phyloP scores from a whole-genome alignment of 2,329 filamentous ascomycete species.

The Cadophora gregata region DNA sequence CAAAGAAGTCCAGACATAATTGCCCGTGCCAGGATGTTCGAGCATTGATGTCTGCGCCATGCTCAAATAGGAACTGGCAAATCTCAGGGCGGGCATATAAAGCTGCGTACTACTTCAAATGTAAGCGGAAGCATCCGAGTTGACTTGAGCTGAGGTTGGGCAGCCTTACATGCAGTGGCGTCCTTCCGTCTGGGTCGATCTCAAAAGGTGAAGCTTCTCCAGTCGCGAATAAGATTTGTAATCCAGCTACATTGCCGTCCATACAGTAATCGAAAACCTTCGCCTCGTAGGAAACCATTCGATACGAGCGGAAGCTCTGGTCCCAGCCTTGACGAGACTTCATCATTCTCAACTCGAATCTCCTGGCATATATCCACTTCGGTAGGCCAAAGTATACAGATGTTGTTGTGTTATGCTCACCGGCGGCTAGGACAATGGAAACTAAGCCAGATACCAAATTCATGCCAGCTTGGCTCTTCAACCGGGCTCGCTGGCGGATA shows the following conservation, averaged over 20 bases:
- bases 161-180: background rate
- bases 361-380: conserved; percentile 20
- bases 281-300: conserved; percentile 17
- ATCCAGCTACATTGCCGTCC: conserved; percentile 15
- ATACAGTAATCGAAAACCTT: conserved; percentile 18
- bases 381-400: conserved; percentile 16
- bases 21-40: background rate
- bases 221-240: background rate
- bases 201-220: conserved; percentile 2
- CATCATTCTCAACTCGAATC: conserved; percentile 18
- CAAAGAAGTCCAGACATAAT: background rate
- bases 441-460: background rate
- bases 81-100: background rate
- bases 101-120: background rate
- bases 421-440: background rate
- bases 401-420: background rate
- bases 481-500: background rate
- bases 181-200: background rate
- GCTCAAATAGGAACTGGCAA: background rate
- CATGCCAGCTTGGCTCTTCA: background rate
- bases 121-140: background rate
- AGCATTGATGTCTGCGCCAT: background rate
- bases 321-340: conserved; percentile 26
- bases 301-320: conserved; percentile 22
- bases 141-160: background rate